Conservation (phyloP, 2,329 filamentous ascomycete genomes). For the Diaporthe citri region DNA sequence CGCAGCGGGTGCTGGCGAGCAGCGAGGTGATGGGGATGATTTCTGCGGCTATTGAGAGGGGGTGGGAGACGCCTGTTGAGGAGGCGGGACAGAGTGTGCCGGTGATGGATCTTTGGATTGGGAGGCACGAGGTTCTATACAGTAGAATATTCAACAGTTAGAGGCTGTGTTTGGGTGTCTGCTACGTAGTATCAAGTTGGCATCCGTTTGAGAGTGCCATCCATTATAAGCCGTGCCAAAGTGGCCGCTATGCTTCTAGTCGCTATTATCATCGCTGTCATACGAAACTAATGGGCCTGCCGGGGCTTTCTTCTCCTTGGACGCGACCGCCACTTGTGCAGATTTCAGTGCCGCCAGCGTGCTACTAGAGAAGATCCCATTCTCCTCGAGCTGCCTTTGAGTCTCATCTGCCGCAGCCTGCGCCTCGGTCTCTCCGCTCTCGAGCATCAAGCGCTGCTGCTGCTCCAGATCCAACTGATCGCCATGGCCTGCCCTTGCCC, state of each 20-base stretch:
- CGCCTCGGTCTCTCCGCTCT: conserved; percentile 63
- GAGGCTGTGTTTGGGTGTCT: conserved; percentile 37
- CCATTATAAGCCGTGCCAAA: neutral
- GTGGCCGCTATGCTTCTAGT: conserved; percentile 12
- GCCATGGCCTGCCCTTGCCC: conserved; percentile 70
- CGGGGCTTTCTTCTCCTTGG: conserved; percentile 65
- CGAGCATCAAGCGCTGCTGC: conserved; percentile 70
- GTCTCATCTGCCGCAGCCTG: conserved; percentile 54
- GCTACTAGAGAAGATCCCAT: conserved; percentile 83
- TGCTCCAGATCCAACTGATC: conserved; percentile 61
- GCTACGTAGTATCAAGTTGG: conserved; percentile 7
- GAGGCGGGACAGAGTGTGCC: conserved; percentile 82
- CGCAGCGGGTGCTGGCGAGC: conserved; percentile 78
- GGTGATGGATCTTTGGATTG: conserved; percentile 85
- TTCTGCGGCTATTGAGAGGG: conserved; percentile 67
- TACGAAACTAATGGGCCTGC: conserved; percentile 87
- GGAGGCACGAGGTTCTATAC: conserved; percentile 85
- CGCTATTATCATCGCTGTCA: conserved; percentile 77
- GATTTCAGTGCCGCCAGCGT: conserved; percentile 83
- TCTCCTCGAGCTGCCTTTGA: conserved; percentile 53
- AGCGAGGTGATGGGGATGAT: conserved; percentile 69
- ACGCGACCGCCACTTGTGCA: conserved; percentile 65
- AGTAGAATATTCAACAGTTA: conserved; percentile 89
- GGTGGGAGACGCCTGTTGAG: conserved; percentile 70
- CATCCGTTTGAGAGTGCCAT: neutral